Percentiles rank a stretch among this genome's conserved stretches.
Conservation (phyloP, 2,329 filamentous ascomycete species). For the Fusarium pseudograminearum region DNA sequence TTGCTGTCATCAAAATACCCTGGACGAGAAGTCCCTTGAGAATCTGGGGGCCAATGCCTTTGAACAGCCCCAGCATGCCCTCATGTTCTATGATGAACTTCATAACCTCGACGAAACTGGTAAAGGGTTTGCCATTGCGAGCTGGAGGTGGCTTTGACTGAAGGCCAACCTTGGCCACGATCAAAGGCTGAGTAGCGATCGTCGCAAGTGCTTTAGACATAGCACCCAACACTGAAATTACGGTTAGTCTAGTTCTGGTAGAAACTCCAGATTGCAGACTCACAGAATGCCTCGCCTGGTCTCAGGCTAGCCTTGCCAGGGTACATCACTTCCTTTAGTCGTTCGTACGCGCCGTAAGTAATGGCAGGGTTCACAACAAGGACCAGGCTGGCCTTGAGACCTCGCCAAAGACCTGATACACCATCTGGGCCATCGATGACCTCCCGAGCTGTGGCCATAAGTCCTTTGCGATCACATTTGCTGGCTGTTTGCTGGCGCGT, state of each 20-base stretch:
- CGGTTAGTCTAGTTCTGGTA: slow-evolving; percentile 10
- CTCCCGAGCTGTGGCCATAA: slow-evolving; percentile 88
- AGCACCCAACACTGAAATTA: slow-evolving; percentile 80
- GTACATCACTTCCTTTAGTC: slow-evolving; percentile 81
- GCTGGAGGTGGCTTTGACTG: slow-evolving; percentile 91
- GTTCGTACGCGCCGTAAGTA: slow-evolving; percentile 96
- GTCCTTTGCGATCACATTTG: slow-evolving; percentile 84
- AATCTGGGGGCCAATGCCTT: slow-evolving; percentile 95
- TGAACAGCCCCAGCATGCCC: slow-evolving; percentile 86
- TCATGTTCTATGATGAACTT: slow-evolving; percentile 91
- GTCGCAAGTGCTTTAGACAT: slow-evolving; percentile 94
- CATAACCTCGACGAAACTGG: slow-evolving; percentile 95
- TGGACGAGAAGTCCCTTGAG: slow-evolving; percentile 93
- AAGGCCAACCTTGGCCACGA: slow-evolving; percentile 96
- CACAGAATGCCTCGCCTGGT: slow-evolving; percentile 91
- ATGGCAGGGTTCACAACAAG: slow-evolving; percentile 97
- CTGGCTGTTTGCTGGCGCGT: slow-evolving; percentile 95
- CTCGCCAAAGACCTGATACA: slow-evolving; percentile 89
- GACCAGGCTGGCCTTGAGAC: slow-evolving; percentile 94
- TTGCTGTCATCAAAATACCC: slow-evolving; percentile 98
- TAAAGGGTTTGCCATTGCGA: slow-evolving; percentile 90
- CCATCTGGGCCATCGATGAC: slow-evolving; percentile 93
- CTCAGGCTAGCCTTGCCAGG: slow-evolving; percentile 80
- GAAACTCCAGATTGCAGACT: slow-evolving; percentile 55
- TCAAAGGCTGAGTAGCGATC: slow-evolving; percentile 91